Conservation (phyloP, 768 basidiomycete species). For the Serendipita sp. region DNA sequence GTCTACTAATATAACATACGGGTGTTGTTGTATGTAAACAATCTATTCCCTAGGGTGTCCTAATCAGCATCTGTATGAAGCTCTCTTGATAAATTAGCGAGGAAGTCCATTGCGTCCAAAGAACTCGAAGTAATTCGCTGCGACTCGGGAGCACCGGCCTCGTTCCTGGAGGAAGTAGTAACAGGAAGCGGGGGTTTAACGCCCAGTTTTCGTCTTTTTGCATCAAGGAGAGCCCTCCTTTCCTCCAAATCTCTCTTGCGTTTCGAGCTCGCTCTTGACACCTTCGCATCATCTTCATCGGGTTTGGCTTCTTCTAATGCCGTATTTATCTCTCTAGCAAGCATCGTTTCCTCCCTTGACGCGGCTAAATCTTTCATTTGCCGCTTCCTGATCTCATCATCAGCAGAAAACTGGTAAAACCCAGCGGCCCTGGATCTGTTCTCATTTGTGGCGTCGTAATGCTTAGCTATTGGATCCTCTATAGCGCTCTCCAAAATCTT, state of each 20-base stretch:
- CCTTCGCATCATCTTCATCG: not conserved
- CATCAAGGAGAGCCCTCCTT: not conserved
- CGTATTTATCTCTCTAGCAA: conserved; percentile 39
- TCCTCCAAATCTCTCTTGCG: not conserved
- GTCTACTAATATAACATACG: too few relatives aligned
- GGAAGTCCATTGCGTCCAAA: conserved; percentile 4
- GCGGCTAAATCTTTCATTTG: conserved; percentile 73
- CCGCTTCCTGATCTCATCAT: conserved; percentile 57
- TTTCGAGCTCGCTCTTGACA: not conserved
- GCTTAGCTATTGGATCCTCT: conserved; percentile 52
- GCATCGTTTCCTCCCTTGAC: conserved; percentile 56
- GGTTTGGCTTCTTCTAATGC: conserved; percentile 22
- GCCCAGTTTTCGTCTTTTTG: not conserved
- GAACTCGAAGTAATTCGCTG: not conserved
- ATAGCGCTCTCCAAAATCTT: conserved; percentile 54
- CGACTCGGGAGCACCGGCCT: not conserved
- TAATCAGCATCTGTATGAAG: not conserved
- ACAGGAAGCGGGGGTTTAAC: not conserved
- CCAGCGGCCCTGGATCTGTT: conserved; percentile 80
- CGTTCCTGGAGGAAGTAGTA: not conserved
- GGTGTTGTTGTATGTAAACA: too few relatives aligned
- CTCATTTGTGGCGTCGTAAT: conserved; percentile 74
- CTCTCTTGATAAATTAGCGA: not conserved
- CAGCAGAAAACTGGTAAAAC: conserved; percentile 79
- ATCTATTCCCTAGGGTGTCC: too few relatives aligned